These are phyloP conservation scores for Cicer judaicum DNA, from an alignment of 306 rosid species.

Conservation along the genomic window DNA sequence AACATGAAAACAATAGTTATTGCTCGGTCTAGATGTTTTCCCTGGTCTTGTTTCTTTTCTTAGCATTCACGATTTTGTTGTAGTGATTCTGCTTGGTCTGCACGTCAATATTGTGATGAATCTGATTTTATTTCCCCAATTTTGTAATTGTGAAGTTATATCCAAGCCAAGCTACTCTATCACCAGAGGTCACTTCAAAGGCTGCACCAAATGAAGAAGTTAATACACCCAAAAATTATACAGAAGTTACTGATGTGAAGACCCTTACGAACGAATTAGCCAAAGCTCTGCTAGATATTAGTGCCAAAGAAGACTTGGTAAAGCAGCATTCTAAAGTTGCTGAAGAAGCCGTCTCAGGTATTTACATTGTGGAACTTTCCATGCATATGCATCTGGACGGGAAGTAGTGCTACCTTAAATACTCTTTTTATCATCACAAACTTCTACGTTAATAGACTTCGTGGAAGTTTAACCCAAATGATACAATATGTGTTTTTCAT, in stretches of 20 bases:
- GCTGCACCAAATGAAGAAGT: constrained; percentile 51
- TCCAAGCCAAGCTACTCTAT: constrained; percentile 56
- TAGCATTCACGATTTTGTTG: constrained; percentile 5
- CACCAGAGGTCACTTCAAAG: constrained; percentile 73
- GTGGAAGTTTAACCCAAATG: not conserved
- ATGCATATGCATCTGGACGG: constrained; percentile 16
- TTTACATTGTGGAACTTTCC: constrained; percentile 28
- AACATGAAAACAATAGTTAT: constrained; percentile 36
- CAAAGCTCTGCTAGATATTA: constrained; percentile 64
- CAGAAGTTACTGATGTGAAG: constrained; percentile 56
- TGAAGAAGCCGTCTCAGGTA: constrained; percentile 90
- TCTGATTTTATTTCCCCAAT: constrained; percentile 32
- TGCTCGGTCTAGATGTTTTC: constrained; percentile 25
- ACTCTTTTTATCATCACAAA: constrained; percentile 1
- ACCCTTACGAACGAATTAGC: constrained; percentile 61
- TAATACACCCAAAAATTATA: constrained; percentile 39
- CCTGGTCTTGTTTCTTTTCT: constrained; percentile 10
- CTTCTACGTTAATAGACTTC: constrained; percentile 10
- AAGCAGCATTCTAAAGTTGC: constrained; percentile 86
- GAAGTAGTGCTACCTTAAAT: constrained; percentile 27
- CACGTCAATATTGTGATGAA: not conserved
- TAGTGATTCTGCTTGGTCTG: not conserved
- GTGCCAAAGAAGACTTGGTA: constrained; percentile 76
- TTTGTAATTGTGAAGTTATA: constrained; percentile 55
- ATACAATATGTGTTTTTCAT: not conserved